phyloP scores from a whole-genome alignment of 2,329 filamentous ascomycete genomes.

The Colletotrichum sp. region DNA sequence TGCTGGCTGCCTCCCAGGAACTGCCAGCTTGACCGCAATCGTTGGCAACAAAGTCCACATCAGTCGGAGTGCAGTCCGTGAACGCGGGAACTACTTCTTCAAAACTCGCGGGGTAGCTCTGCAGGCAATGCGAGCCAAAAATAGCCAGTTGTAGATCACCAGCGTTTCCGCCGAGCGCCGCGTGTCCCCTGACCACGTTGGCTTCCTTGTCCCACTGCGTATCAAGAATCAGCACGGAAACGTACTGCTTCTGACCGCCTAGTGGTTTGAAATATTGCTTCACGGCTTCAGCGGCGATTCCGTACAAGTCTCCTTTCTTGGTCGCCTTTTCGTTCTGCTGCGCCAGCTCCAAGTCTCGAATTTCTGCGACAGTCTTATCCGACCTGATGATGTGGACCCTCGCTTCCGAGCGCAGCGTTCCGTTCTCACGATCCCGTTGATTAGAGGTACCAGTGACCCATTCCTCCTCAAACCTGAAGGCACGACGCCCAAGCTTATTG shows the following conservation, averaged over 20 bases:
- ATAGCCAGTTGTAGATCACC: slow-evolving; percentile 83
- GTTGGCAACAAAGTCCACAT: slow-evolving; percentile 80
- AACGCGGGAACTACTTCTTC: slow-evolving; percentile 92
- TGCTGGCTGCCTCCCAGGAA: slow-evolving; percentile 94
- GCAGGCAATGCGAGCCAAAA: slow-evolving; percentile 90
- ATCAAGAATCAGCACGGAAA: slow-evolving; percentile 86
- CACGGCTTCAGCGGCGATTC: slow-evolving; percentile 79
- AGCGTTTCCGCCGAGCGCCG: slow-evolving; percentile 77
- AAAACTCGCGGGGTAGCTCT: slow-evolving; percentile 87
- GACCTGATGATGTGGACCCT: slow-evolving; percentile 85
- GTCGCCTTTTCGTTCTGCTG: slow-evolving; percentile 77
- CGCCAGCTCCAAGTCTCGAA: slow-evolving; percentile 77
- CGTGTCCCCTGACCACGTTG: slow-evolving; percentile 78
- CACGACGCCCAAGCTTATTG: slow-evolving; percentile 83
- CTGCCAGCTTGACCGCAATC: slow-evolving; percentile 87
- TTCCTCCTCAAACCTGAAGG: slow-evolving; percentile 92
- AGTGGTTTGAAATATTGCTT: slow-evolving; percentile 76
- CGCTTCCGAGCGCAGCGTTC: slow-evolving; percentile 86
- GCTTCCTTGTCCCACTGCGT: slow-evolving; percentile 81
- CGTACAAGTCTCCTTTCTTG: slow-evolving; percentile 76
- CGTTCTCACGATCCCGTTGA: slow-evolving; percentile 71
- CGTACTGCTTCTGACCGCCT: slow-evolving; percentile 83
- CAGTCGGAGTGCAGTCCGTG: slow-evolving; percentile 87
- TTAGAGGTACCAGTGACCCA: slow-evolving; percentile 88
- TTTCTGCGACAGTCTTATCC: slow-evolving; percentile 83